These are phyloP conservation scores for Hylodesmum podocarpum DNA, from an alignment of 306 rosid genomes.

Conservation along the genomic window DNA sequence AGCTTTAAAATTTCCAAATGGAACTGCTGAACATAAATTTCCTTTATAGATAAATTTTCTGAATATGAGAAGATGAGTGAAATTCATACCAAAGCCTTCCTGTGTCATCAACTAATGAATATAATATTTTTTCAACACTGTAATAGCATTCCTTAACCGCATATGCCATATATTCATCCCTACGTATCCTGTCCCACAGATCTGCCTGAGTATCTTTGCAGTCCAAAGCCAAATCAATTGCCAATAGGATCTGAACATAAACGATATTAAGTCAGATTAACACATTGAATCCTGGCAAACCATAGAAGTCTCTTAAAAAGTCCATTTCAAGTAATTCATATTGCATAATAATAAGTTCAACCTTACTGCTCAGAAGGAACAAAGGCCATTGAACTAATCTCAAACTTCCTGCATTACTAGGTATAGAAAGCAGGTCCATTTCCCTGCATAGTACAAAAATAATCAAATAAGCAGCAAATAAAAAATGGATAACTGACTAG, in stretches of 20 bases:
- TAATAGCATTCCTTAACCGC: slow-evolving; percentile 88
- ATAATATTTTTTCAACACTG: slow-evolving; percentile 80
- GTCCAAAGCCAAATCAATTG: slow-evolving; percentile 90
- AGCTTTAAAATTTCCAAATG: neutral
- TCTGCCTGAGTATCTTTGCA: slow-evolving; percentile 86
- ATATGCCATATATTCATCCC: slow-evolving; percentile 95
- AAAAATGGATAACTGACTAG: slow-evolving; percentile 6
- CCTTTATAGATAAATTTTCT: neutral
- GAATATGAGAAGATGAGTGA: neutral
- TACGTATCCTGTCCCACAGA: slow-evolving; percentile 83
- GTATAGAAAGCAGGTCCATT: slow-evolving; percentile 85
- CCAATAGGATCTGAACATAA: slow-evolving; percentile 73
- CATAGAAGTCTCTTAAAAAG: neutral
- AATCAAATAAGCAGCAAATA: slow-evolving; percentile 1
- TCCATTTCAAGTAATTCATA: slow-evolving; percentile 18
- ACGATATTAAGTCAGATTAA: neutral
- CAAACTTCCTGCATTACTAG: slow-evolving; percentile 90
- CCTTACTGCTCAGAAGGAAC: slow-evolving; percentile 98
- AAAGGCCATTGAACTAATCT: slow-evolving; percentile 97
- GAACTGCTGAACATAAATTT: neutral
- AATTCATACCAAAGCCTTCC: slow-evolving; percentile 84
- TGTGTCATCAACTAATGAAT: slow-evolving; percentile 78
- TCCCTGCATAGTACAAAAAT: slow-evolving; percentile 60
- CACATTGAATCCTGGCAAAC: slow-evolving; percentile 7
- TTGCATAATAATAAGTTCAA: slow-evolving; percentile 26